phyloP scores from a whole-genome alignment of 2,329 filamentous ascomycete genomes.

The Cercospora sesami region DNA sequence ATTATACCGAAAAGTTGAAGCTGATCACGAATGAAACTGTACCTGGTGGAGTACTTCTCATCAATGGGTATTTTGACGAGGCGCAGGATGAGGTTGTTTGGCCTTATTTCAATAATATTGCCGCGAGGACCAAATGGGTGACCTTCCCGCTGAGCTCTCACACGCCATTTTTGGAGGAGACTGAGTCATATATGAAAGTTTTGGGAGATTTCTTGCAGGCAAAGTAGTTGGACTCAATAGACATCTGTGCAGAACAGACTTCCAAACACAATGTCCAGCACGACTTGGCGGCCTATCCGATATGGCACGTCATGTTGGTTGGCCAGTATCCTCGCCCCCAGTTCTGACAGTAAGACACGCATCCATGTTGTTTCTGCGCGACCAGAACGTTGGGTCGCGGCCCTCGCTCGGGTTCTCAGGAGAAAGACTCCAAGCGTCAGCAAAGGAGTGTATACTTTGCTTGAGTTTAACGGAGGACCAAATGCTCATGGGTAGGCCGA shows the following conservation, averaged over 20 bases:
- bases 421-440: neutral
- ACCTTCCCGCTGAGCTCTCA: constrained; percentile 39
- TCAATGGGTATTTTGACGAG: constrained; percentile 48
- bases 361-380: neutral
- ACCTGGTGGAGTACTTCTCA: constrained; percentile 36
- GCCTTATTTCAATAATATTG: constrained; percentile 42
- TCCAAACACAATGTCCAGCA: neutral
- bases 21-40: constrained; percentile 42
- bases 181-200: constrained; percentile 40
- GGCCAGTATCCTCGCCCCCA: neutral
- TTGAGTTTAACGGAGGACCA: neutral
- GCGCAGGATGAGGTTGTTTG: constrained; percentile 40
- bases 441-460: neutral
- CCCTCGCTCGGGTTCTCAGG: neutral
- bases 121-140: constrained; percentile 45
- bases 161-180: constrained; percentile 43
- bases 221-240: neutral
- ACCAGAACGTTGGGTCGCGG: neutral
- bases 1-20: constrained; percentile 38
- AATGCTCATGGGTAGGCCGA: neutral
- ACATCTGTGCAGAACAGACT: neutral
- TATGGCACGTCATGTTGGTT: neutral
- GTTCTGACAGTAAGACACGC: neutral
- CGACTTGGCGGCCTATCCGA: neutral
- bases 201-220: constrained; percentile 24